These are phyloP conservation scores for Aspergillus mulundensis DNA, from an alignment of 495 filamentous ascomycete genomes.

Conservation along the genomic window DNA sequence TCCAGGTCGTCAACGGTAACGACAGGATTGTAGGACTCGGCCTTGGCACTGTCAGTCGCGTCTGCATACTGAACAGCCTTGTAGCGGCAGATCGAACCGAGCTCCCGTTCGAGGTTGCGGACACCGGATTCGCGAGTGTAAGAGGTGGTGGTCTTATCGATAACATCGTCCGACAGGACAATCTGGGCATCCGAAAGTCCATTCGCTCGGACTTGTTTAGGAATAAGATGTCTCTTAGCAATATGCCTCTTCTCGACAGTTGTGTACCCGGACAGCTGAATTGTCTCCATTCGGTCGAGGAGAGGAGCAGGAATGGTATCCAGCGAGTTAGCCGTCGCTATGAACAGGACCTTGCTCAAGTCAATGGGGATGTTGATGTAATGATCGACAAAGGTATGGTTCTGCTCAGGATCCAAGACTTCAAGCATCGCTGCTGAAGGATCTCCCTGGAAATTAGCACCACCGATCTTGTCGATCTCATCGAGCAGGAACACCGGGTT, in stretches of 20 bases:
- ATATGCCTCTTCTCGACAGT: constrained; percentile 98
- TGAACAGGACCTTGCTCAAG: constrained; percentile 93
- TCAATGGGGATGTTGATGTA: constrained; percentile 97
- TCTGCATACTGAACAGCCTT: constrained; percentile 96
- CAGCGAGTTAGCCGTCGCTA: constrained; percentile 95
- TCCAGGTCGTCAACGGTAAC: constrained; percentile 79
- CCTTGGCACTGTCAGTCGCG: constrained; percentile 70
- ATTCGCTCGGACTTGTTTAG: constrained; percentile 83
- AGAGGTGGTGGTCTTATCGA: constrained; percentile 89
- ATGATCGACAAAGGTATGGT: constrained; percentile 90
- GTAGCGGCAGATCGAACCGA: constrained; percentile 87
- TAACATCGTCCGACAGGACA: constrained; percentile 70
- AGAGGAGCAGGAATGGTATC: constrained; percentile 93
- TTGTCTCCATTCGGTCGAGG: constrained; percentile 97
- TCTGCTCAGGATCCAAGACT: constrained; percentile 97
- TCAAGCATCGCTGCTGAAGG: constrained; percentile 99
- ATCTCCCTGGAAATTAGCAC: constrained; percentile 89
- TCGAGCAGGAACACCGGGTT: constrained; percentile 97
- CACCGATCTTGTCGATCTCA: constrained; percentile 97
- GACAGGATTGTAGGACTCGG: constrained; percentile 66
- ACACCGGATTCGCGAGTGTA: constrained; percentile 99
- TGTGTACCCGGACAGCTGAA: constrained; percentile 89
- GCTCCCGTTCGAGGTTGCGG: constrained; percentile 91
- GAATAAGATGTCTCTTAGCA: constrained; percentile 85
- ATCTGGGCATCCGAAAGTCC: constrained; percentile 74